Evolutionary conservation across 106 monocot species (phyloP).

Genomic region (Phalaenopsis equestris): DNA sequence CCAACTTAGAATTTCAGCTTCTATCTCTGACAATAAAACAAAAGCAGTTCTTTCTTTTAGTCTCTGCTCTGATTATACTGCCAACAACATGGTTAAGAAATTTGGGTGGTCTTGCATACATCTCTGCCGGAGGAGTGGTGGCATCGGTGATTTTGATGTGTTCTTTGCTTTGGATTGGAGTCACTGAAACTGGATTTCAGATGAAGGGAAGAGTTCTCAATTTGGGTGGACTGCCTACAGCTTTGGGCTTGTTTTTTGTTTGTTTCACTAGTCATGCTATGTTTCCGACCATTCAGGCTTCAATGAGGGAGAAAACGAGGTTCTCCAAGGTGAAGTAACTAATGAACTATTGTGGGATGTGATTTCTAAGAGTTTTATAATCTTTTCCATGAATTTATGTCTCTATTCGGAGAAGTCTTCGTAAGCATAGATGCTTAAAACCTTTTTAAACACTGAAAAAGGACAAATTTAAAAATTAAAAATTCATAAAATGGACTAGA

Average conservation of each 20-base stretch:
- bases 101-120: slow-evolving; percentile 42
- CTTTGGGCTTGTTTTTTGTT: slow-evolving; percentile 57
- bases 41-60: slow-evolving; percentile 42
- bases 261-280: slow-evolving; percentile 78
- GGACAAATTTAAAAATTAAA: no score
- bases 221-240: slow-evolving; percentile 38
- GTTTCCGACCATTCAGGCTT: slow-evolving; percentile 64
- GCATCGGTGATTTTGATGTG: slow-evolving; percentile 42
- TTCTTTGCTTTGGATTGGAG: slow-evolving; percentile 47
- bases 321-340: slow-evolving; percentile 47
- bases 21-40: slow-evolving; percentile 24
- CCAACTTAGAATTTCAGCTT: slow-evolving; percentile 21
- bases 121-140: slow-evolving; percentile 50
- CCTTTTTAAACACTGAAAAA: no score
- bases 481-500: no score
- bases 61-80: slow-evolving; percentile 41
- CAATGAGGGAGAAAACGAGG: slow-evolving; percentile 44
- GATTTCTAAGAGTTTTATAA: not conserved
- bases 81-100: slow-evolving; percentile 68
- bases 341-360: not conserved
- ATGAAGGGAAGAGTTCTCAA: slow-evolving; percentile 24
- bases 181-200: slow-evolving; percentile 44
- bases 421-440: not conserved
- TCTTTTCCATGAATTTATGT: not conserved
- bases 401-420: not conserved